Conservation (phyloP, 257 asterid genomes). For the Thymus mandschuricus region DNA sequence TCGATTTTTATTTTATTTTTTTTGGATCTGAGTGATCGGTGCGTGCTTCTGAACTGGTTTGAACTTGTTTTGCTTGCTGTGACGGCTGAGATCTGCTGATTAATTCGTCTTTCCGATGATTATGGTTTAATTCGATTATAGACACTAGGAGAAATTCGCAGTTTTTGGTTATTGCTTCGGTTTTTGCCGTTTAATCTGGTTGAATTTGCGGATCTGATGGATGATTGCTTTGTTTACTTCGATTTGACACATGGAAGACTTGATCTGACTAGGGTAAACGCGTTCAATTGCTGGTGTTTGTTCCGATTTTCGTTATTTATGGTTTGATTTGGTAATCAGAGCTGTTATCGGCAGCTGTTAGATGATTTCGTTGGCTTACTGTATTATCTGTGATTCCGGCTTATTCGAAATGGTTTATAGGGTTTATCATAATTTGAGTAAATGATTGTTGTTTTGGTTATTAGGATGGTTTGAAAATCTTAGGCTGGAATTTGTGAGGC, state of each 20-base stretch:
- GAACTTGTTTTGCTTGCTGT: constrained; percentile 3
- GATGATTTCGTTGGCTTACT: constrained; percentile 8
- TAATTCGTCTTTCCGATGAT: neutral
- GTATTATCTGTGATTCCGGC: neutral
- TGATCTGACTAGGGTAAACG: constrained; percentile 29
- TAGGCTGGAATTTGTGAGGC: neutral
- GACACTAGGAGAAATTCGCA: neutral
- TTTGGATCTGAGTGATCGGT: constrained; percentile 31
- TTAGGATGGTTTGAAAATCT: neutral
- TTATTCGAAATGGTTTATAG: neutral
- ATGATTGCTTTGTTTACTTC: constrained; percentile 5
- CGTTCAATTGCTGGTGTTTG: neutral
- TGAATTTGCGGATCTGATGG: constrained; percentile 35
- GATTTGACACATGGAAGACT: constrained; percentile 8
- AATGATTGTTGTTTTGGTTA: neutral
- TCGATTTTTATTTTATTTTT: constrained; percentile 1
- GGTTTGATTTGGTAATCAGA: constrained; percentile 17
- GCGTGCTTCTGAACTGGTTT: neutral
- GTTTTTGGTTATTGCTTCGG: neutral
- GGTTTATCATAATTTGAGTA: constrained; percentile 6
- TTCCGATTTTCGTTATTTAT: neutral
- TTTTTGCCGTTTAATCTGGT: neutral
- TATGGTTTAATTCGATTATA: constrained; percentile 19
- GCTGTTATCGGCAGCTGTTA: constrained; percentile 17
- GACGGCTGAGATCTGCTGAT: constrained; percentile 23